These are phyloP conservation scores for Sedum album DNA, from an alignment of 164 flowering plant genomes.

Conservation along the genomic window DNA sequence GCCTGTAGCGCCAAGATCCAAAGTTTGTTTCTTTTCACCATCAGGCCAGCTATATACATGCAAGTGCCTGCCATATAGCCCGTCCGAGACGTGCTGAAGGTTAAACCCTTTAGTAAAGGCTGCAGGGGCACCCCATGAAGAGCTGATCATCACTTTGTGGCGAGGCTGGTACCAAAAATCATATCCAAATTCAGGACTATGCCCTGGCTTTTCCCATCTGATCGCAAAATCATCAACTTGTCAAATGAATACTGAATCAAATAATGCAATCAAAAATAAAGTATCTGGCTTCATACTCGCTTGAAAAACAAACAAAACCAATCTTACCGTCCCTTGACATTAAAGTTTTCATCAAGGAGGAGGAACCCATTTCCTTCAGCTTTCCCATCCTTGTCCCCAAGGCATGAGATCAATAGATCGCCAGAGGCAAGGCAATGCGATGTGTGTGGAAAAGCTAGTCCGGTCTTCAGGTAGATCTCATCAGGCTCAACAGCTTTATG, in stretches of 20 bases:
- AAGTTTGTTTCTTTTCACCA: slow-evolving; percentile 82
- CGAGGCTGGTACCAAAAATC: slow-evolving; percentile 99
- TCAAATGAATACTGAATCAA: neutral
- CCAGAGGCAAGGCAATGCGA: slow-evolving; percentile 98
- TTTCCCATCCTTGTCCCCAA: slow-evolving; percentile 89
- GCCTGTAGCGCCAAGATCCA: slow-evolving; percentile 87
- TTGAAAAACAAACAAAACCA: neutral
- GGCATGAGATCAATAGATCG: slow-evolving; percentile 86
- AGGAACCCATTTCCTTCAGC: slow-evolving; percentile 92
- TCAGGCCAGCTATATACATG: slow-evolving; percentile 91
- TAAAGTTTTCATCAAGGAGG: slow-evolving; percentile 89
- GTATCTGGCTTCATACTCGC: neutral
- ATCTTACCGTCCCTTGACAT: slow-evolving; percentile 86
- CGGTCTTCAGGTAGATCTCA: slow-evolving; percentile 69
- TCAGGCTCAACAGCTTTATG: slow-evolving; percentile 78
- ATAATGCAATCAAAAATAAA: neutral
- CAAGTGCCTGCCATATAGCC: slow-evolving; percentile 84
- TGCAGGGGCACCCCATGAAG: slow-evolving; percentile 97
- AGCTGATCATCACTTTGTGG: slow-evolving; percentile 88
- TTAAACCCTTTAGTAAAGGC: slow-evolving; percentile 88
- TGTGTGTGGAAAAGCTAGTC: slow-evolving; percentile 92
- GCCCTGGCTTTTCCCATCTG: slow-evolving; percentile 99
- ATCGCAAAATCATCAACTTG: neutral
- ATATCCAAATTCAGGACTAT: slow-evolving; percentile 85
- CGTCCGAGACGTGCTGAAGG: slow-evolving; percentile 82